Percentiles rank a stretch among this genome's conserved stretches.
Conservation (phyloP, 2,329 filamentous ascomycete genomes). For the Diplodia sapinea region DNA sequence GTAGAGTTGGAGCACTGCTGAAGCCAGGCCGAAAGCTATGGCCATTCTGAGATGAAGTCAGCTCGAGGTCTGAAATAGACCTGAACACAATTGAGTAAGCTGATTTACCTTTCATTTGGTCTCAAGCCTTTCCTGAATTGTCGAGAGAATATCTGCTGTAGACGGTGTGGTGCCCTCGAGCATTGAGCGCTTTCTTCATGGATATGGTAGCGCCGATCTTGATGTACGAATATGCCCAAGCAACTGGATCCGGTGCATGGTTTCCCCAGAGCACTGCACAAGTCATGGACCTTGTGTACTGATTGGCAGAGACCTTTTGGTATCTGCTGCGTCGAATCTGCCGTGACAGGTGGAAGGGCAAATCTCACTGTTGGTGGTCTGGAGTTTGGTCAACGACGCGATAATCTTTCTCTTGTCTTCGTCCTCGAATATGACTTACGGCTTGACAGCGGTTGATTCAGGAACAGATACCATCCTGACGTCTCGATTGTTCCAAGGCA, state of each 20-base stretch:
- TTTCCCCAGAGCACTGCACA: neutral
- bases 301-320: neutral
- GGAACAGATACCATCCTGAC: neutral
- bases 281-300: neutral
- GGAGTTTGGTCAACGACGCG: neutral
- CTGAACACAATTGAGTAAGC: neutral
- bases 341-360: neutral
- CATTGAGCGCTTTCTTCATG: neutral
- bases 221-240: neutral
- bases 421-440: neutral
- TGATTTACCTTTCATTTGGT: neutral
- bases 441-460: neutral
- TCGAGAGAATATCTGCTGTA: neutral
- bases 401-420: neutral
- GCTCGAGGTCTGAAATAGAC: neutral
- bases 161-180: neutral
- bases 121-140: neutral
- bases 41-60: constrained; percentile 1
- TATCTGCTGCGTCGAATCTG: too few species aligned
- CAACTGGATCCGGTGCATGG: neutral
- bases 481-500: neutral
- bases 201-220: neutral
- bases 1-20: constrained; percentile 33
- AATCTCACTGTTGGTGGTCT: neutral
- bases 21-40: constrained; percentile 32